phyloP scores from a whole-genome alignment of 2,329 filamentous ascomycete species.

The Didymella glomerata region DNA sequence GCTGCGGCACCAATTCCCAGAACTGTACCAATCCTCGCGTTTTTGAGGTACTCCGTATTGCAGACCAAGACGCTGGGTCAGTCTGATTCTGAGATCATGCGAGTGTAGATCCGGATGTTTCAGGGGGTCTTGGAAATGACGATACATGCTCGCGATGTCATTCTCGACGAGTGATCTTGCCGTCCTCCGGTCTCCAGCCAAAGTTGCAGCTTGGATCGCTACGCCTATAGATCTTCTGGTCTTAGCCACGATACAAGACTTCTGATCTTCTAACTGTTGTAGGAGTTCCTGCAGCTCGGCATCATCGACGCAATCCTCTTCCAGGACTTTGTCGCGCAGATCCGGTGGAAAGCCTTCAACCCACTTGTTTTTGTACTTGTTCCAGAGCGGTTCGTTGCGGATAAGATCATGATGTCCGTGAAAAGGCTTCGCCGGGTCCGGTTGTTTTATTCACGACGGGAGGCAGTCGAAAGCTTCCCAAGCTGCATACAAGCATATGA shows the following conservation, averaged over 20 bases:
- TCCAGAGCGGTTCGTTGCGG: neutral
- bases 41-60: neutral
- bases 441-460: neutral
- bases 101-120: neutral
- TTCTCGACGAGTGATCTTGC: neutral
- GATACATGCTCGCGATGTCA: neutral
- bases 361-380: neutral
- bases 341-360: neutral
- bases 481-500: neutral
- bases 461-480: neutral
- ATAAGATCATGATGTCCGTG: neutral
- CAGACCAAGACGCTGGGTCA: neutral
- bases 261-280: neutral
- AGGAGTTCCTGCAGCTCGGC: neutral
- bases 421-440: neutral
- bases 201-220: neutral
- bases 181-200: neutral
- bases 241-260: neutral
- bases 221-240: neutral
- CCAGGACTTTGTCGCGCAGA: neutral
- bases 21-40: neutral
- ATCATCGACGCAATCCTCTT: neutral
- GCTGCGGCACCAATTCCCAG: neutral
- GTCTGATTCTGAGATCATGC: neutral
- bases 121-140: neutral